Base-by-base conservation (phyloP, 148 eudicot species). In the Rhododendron henanense region DNA sequence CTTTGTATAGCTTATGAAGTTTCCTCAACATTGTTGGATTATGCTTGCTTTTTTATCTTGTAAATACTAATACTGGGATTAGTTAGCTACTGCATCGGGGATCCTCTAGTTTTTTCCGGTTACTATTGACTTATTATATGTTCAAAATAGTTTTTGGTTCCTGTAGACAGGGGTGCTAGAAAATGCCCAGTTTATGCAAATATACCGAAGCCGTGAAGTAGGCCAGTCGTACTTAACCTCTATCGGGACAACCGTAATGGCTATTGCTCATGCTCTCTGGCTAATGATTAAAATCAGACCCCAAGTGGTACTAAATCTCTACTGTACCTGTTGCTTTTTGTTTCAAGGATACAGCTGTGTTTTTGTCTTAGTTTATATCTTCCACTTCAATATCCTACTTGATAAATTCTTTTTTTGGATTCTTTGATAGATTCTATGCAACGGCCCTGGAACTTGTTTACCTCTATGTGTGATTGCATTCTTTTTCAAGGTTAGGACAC, bases 391-490 rank as follows among this genome's bases (percentile, higher is more conserved):
- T 39, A 76, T 4, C 15, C 61, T 19, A 16, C 23, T 51, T 78
- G 23, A 2, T 61, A 57, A 41, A 45, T 67, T 87, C 21, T 13
- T 41, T 44, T 57, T 8, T 28, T 14, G 21, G 80, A 33, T 63
- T 31, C n/a, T 59, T 6, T 77, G 35, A 47, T 90, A 96, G 99
- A 92, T 95, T 88, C 91, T 96, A 81, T 96, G 98, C 91, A 96
- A 96, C 88, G 99, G 98, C 63, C 98, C 98, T 81, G 98, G 98
- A 80, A 96, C 99, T 71, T 96, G 99, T 89, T 85, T 96, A 85
- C 99, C 99, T 10, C 84, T 96, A 16, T 96, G 98, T 81, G 90
- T 85, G 83, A 95, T 95, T 79, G 94, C 98, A 23, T 94, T 92
- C 73, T 3, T 92, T 86, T 96, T 96, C 85, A 96, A 96, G 99